Base-by-base conservation (phyloP, 306 rosid species). In the Psophocarpus tetragonolobus region DNA sequence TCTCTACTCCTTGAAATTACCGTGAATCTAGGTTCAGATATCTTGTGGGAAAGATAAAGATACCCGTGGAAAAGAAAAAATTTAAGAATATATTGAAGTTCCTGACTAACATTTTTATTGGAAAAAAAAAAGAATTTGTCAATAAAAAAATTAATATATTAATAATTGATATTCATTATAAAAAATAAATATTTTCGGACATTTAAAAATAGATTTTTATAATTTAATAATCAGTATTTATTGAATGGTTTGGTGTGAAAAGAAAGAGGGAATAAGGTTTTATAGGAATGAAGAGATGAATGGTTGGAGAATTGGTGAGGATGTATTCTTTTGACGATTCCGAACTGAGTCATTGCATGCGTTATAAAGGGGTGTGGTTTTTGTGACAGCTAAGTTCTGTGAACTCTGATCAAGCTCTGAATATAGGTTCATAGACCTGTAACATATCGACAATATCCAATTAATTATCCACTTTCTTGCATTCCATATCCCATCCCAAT, bases 381-480 rank as follows among this genome's bases (percentile, higher is more conserved):
- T 58, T 66, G 83, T 68, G 84, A 82, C 86, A 85, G 86, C 88
- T 78, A 82, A 35, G 79, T 81, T 75, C 86, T 85, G 86, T 48
- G 72, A 66, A 13, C 44, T 78, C 80, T 85, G 86, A 85, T 82
- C 76, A 68, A 26, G 69, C 76, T 69, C 29, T 57, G 35, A 26
- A 3, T 11, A 44, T 82, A 85, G 86, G 29, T 33, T 79, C 69
- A 42, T 85, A 85, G 88, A 72, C 86, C 88, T 85, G 86, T 70
- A 47, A 65, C 27, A 70, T 73, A 62, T 82, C 36, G 82, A 85
- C 88, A 82, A 71, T 71, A 71, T 71, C 70, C 76, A 82, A 68
- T 82, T 85, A 53, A 85, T 78, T 74, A 68, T 68, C 45, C 73
- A 39, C 57, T 79, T 78, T 62, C 17, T 41, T 51, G 47, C 33